These are phyloP conservation scores for Nicotiana paniculata DNA, from an alignment of 257 asterid genomes.

Conservation along the genomic window DNA sequence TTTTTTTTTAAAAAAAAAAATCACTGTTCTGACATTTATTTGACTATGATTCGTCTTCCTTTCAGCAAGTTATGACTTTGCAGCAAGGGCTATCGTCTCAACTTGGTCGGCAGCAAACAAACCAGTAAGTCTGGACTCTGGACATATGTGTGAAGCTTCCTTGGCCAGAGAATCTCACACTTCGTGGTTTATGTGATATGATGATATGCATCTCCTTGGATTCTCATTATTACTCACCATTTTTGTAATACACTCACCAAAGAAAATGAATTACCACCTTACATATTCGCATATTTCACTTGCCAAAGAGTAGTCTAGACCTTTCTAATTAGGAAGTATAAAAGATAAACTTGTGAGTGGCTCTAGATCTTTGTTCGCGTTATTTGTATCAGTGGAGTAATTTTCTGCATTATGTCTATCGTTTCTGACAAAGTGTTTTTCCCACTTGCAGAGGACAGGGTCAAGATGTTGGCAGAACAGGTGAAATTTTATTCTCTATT, in stretches of 20 bases:
- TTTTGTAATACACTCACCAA: neutral
- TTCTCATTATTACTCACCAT: neutral
- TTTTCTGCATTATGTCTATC: neutral
- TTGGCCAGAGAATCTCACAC: neutral
- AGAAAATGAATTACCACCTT: neutral
- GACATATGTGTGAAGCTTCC: neutral
- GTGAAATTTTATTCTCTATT: neutral
- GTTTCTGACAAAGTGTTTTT: neutral
- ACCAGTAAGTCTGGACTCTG: slow-evolving; percentile 35
- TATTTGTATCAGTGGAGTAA: neutral
- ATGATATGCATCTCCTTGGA: neutral
- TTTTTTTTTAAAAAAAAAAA: neutral
- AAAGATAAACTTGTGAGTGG: neutral
- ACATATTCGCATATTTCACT: neutral
- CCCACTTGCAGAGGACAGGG: slow-evolving; percentile 29
- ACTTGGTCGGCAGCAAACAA: slow-evolving; percentile 30
- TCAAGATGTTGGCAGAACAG: slow-evolving; percentile 15
- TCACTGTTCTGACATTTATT: neutral
- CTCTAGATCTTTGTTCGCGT: neutral
- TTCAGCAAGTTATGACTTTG: slow-evolving; percentile 36
- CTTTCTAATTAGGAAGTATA: neutral
- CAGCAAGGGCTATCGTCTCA: slow-evolving; percentile 41
- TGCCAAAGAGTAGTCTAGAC: neutral
- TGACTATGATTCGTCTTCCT: neutral
- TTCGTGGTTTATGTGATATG: neutral